Evolutionary conservation across 805 yeast genomes (phyloP).

Genomic region (Metschnikowia arizonensis): DNA sequence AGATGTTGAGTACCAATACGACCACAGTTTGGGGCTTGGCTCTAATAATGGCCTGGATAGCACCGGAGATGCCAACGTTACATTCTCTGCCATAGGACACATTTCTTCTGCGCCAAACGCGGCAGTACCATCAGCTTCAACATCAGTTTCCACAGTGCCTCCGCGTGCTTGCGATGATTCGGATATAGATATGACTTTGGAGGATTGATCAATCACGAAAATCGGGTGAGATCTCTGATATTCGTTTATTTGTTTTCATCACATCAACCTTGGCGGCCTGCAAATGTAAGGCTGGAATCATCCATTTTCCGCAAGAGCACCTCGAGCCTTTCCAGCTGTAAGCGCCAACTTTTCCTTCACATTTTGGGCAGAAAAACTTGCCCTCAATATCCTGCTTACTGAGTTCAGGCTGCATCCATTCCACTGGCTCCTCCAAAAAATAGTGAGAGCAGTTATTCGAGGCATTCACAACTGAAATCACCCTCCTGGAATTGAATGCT

Average conservation of each 20-base stretch:
- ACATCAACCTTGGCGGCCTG: constrained; percentile 79
- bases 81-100: constrained; percentile 8
- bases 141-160: constrained; percentile 18
- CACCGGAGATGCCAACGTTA: constrained; percentile 8
- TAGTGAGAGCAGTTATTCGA: constrained; percentile 71
- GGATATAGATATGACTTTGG: constrained; percentile 44
- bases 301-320: constrained; percentile 95
- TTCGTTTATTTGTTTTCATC: constrained; percentile 22
- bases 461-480: constrained; percentile 55
- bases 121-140: neutral
- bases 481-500: constrained; percentile 57
- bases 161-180: constrained; percentile 26
- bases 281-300: constrained; percentile 84
- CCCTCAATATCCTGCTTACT: constrained; percentile 79
- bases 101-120: constrained; percentile 5
- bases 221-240: neutral
- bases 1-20: constrained; percentile 44
- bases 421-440: constrained; percentile 74
- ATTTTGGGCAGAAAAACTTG: constrained; percentile 77
- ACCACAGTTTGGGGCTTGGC: constrained; percentile 24
- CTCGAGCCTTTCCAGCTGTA: constrained; percentile 93
- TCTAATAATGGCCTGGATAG: constrained; percentile 10
- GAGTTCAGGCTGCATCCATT: constrained; percentile 87
- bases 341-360: constrained; percentile 81
- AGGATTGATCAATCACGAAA: constrained; percentile 20